Conservation (phyloP, 116 monocot genomes). For the Cymodocea nodosa region DNA sequence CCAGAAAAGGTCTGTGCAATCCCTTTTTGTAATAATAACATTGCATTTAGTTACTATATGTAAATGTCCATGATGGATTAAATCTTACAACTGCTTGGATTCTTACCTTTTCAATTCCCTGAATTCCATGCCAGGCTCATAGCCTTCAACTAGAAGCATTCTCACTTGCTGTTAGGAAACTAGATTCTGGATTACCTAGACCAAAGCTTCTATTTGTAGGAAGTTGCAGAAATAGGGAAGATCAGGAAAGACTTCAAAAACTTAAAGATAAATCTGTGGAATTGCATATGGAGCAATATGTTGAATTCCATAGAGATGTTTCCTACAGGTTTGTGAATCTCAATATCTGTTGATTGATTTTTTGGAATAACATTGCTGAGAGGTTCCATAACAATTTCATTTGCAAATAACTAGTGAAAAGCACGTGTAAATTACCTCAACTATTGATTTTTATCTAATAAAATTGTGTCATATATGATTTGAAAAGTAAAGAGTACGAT, state of each 20-base stretch:
- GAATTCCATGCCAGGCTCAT: slow-evolving; percentile 43
- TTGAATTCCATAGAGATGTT: slow-evolving; percentile 77
- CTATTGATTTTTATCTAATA: too few species aligned
- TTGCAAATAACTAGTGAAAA: background rate
- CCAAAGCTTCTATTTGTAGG: slow-evolving; percentile 88
- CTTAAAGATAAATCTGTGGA: slow-evolving; percentile 47
- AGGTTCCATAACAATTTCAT: background rate
- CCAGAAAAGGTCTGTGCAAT: slow-evolving; percentile 72
- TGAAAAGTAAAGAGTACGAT: too few species aligned
- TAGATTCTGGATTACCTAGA: slow-evolving; percentile 34
- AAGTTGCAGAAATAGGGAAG: slow-evolving; percentile 77
- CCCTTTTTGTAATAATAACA: background rate
- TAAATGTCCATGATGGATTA: background rate
- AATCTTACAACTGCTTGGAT: background rate
- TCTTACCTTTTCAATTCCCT: background rate
- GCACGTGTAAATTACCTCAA: too few species aligned
- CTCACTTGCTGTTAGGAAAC: slow-evolving; percentile 45
- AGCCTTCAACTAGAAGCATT: slow-evolving; percentile 80
- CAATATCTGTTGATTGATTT: background rate
- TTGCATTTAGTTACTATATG: background rate
- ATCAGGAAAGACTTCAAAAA: slow-evolving; percentile 54
- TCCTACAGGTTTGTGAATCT: slow-evolving; percentile 47
- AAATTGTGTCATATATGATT: too few species aligned
- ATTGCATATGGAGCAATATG: slow-evolving; percentile 49
- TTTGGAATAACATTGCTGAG: background rate